Conservation (phyloP, 1,284 basidiomycete genomes). For the Leccinum griseonigrum region DNA sequence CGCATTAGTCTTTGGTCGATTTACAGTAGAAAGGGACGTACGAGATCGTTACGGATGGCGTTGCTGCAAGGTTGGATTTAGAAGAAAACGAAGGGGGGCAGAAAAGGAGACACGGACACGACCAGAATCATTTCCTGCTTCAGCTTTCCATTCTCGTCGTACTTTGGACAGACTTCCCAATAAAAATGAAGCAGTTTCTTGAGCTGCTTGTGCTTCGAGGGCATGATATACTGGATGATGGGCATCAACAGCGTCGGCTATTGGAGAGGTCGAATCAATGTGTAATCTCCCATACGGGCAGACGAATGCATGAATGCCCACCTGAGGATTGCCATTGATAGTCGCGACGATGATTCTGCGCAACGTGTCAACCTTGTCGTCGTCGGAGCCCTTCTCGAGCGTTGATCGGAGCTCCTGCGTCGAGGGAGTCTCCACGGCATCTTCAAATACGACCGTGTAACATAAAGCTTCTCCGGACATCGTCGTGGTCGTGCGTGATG, state of each 20-base stretch:
- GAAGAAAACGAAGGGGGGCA: not conserved
- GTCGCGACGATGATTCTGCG: conserved; percentile 94
- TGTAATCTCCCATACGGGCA: conserved; percentile 4
- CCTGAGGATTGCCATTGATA: conserved; percentile 91
- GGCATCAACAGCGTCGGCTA: conserved; percentile 95
- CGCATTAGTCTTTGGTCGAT: conserved; percentile 1
- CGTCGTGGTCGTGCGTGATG: conserved; percentile 15
- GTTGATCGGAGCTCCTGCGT: conserved; percentile 81
- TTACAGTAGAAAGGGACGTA: conserved; percentile 38
- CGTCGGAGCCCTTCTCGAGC: conserved; percentile 96
- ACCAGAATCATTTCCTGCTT: conserved; percentile 99
- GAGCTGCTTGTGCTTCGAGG: conserved; percentile 93
- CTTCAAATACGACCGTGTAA: conserved; percentile 85
- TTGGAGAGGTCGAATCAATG: conserved; percentile 3
- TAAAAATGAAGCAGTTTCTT: conserved; percentile 99
- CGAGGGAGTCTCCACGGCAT: conserved; percentile 75
- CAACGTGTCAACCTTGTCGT: conserved; percentile 96
- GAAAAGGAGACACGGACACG: conserved; percentile 60
- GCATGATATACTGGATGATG: conserved; percentile 91
- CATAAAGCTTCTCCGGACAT: conserved; percentile 59
- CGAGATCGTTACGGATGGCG: conserved; percentile 95
- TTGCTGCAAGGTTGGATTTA: conserved; percentile 55
- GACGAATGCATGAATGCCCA: conserved; percentile 28
- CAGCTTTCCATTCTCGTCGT: conserved; percentile 95
- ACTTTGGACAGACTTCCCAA: conserved; percentile 99